Evolutionary conservation across 305 asterid genomes (phyloP).

Genomic region (Fraxinus latifolia): DNA sequence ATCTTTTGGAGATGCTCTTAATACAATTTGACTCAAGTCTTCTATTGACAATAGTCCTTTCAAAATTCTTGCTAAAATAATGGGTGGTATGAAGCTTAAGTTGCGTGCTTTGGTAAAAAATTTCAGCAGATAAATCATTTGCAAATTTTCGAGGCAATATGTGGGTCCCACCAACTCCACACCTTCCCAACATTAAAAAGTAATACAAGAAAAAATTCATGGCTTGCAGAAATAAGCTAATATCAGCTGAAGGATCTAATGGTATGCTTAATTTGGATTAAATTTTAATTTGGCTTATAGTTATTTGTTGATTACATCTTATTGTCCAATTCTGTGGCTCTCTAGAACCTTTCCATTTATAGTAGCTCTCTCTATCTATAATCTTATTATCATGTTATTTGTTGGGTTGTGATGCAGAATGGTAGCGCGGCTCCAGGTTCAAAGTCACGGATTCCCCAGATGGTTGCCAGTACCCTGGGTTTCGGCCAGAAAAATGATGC

Average conservation of each 20-base stretch:
- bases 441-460: constrained; percentile 78
- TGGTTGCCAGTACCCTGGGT: constrained; percentile 75
- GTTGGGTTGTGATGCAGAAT: constrained; percentile 49
- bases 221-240: constrained; percentile 5
- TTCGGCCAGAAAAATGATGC: constrained; percentile 96
- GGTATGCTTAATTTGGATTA: not conserved
- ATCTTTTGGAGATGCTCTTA: not conserved
- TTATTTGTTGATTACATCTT: not conserved
- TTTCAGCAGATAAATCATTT: not conserved
- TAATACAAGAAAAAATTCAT: not conserved
- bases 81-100: not conserved
- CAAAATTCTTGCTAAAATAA: not conserved
- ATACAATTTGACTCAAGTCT: not conserved
- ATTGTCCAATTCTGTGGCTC: not conserved
- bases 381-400: constrained; percentile 12
- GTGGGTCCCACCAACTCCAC: not conserved
- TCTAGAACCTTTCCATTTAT: constrained; percentile 5
- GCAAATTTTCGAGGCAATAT: not conserved
- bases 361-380: constrained; percentile 1
- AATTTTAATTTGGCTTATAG: not conserved
- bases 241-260: not conserved
- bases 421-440: constrained; percentile 56
- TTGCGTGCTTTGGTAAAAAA: not conserved
- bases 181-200: not conserved
- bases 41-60: not conserved